Evolutionary conservation across 768 basidiomycete species (phyloP).

Genomic region (Calocybe gangraenosa): DNA sequence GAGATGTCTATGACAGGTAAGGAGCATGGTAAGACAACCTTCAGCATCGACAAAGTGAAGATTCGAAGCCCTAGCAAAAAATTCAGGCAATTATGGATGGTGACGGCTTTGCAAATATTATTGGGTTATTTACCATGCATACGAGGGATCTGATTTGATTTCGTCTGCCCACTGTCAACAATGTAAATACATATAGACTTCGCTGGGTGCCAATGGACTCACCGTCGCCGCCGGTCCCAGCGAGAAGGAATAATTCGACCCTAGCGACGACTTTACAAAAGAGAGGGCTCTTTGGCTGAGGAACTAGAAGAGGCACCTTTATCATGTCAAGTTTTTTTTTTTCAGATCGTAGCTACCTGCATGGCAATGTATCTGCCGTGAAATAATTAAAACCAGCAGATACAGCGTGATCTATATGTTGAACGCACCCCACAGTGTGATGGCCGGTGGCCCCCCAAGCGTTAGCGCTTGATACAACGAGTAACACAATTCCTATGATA

Average conservation of each 20-base stretch:
- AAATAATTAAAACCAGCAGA: background rate
- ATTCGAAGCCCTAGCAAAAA: conserved; percentile 30
- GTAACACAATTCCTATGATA: conserved; percentile 7
- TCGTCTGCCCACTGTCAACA: conserved; percentile 45
- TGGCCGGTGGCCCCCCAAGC: conserved; percentile 42
- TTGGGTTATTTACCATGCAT: conserved; percentile 27
- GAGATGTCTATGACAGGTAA: background rate
- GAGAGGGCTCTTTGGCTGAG: conserved; percentile 42
- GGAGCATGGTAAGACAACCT: conserved; percentile 20
- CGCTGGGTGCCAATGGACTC: conserved; percentile 7
- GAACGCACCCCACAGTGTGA: conserved; percentile 38
- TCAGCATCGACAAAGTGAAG: conserved; percentile 52
- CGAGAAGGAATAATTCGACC: conserved; percentile 36
- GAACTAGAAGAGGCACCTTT: conserved; percentile 35
- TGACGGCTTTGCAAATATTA: too few species aligned
- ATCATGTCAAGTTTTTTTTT: background rate
- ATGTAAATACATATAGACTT: background rate
- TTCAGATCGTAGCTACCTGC: conserved; percentile 23
- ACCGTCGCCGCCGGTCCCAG: conserved; percentile 49
- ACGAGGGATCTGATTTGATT: conserved; percentile 35
- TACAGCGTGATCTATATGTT: background rate
- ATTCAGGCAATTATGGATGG: background rate
- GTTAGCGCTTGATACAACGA: conserved; percentile 18
- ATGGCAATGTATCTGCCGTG: conserved; percentile 35
- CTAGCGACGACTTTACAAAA: conserved; percentile 42